Conservation (phyloP, 768 basidiomycete species). For the Heimioporus sp. region DNA sequence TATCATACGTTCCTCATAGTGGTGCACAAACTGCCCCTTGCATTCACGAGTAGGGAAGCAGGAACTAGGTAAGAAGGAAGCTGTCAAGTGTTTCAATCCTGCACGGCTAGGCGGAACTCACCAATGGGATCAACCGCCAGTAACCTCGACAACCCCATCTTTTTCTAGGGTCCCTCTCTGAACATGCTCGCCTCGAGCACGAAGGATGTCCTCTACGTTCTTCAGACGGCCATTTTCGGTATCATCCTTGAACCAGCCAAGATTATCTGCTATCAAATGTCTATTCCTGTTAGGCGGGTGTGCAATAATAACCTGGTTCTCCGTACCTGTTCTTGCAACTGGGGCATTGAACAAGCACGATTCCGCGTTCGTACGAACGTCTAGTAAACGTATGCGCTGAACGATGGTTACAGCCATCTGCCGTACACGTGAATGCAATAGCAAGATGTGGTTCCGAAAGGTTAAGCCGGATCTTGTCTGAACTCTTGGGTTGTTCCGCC, state of each 20-base stretch:
- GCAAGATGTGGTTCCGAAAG: slow-evolving; percentile 60
- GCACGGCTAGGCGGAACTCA: background rate
- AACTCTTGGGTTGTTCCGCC: background rate
- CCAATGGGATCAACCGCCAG: slow-evolving; percentile 21
- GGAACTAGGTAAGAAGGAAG: no score
- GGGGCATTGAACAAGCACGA: slow-evolving; percentile 91
- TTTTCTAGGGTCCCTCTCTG: slow-evolving; percentile 46
- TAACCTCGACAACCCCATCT: slow-evolving; percentile 55
- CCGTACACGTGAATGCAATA: slow-evolving; percentile 88
- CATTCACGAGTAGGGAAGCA: no score
- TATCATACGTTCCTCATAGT: no score
- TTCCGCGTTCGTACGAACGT: slow-evolving; percentile 80
- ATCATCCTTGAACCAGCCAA: slow-evolving; percentile 89
- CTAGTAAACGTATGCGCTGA: slow-evolving; percentile 88
- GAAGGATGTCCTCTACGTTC: slow-evolving; percentile 83
- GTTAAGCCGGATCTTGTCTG: slow-evolving; percentile 30
- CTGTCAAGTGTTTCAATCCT: no score
- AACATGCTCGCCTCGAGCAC: slow-evolving; percentile 76
- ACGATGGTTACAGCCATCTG: slow-evolving; percentile 64
- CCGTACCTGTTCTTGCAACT: slow-evolving; percentile 81
- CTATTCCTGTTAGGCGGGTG: slow-evolving; percentile 33
- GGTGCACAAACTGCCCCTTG: no score
- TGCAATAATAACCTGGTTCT: background rate
- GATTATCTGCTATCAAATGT: slow-evolving; percentile 85
- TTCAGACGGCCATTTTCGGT: slow-evolving; percentile 68